Percentiles rank a stretch among this genome's conserved stretches.
These are phyloP conservation scores for Globisporangium polare DNA, from an alignment of 352 stramenopile species.

Conservation along the genomic window DNA sequence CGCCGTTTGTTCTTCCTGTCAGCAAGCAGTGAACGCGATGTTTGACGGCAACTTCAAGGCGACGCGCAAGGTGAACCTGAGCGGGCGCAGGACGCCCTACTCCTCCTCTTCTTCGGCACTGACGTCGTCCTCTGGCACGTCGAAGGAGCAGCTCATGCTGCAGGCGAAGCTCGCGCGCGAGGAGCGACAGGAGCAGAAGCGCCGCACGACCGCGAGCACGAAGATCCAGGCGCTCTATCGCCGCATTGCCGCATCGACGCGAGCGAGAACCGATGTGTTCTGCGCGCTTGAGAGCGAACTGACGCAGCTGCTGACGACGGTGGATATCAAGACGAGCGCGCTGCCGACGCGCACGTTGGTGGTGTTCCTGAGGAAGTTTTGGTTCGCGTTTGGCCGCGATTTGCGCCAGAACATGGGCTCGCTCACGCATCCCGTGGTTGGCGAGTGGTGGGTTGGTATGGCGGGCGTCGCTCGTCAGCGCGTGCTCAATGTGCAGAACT, in stretches of 20 bases:
- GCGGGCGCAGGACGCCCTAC: conserved; percentile 43
- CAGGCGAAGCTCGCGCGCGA: conserved; percentile 52
- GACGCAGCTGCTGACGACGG: conserved; percentile 20
- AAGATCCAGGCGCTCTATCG: conserved; percentile 49
- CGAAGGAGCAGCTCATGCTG: conserved; percentile 56
- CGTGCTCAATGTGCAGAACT: conserved; percentile 49
- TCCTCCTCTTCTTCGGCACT: conserved; percentile 8
- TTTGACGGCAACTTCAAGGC: conserved; percentile 74
- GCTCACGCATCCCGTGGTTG: not conserved
- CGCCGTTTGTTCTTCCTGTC: not conserved
- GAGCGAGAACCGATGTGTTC: conserved; percentile 31
- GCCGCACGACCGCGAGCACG: conserved; percentile 34
- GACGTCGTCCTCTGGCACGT: conserved; percentile 12
- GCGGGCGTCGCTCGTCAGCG: conserved; percentile 8
- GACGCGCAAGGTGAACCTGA: conserved; percentile 67
- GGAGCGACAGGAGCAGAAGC: conserved; percentile 42
- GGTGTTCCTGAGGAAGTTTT: conserved; percentile 37
- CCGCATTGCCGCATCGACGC: conserved; percentile 22
- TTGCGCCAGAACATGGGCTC: conserved; percentile 8
- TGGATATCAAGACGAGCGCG: conserved; percentile 29
- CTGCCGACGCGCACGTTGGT: conserved; percentile 25
- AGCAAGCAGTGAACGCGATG: conserved; percentile 22
- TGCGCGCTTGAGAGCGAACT: conserved; percentile 37
- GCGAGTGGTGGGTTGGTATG: conserved; percentile 6
- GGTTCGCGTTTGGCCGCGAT: conserved; percentile 29